Percentiles rank a stretch among this genome's conserved stretches.
These are phyloP conservation scores for Przewalskia tangutica DNA, from an alignment of 257 asterid species.

Conservation along the genomic window DNA sequence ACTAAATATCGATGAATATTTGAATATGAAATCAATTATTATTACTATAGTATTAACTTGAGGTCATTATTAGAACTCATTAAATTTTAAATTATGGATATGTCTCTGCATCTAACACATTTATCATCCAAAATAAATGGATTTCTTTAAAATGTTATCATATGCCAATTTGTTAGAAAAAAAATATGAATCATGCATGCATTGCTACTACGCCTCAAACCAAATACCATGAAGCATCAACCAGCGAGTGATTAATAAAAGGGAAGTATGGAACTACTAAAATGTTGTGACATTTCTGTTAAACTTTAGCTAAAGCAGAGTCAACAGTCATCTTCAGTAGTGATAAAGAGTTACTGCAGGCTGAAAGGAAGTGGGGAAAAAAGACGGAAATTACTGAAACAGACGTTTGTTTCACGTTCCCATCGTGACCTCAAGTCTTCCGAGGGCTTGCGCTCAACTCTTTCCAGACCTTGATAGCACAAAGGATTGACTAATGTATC, in stretches of 20 bases:
- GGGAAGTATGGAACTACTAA: not conserved
- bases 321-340: not conserved
- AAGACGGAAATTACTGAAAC: not conserved
- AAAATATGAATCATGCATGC: not conserved
- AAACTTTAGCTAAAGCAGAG: not conserved
- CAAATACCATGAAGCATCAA: not conserved
- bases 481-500: slow-evolving; percentile 20
- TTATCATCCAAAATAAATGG: not conserved
- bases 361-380: not conserved
- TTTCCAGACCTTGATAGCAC: slow-evolving; percentile 5
- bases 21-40: not conserved
- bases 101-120: not conserved
- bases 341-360: not conserved
- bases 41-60: not conserved
- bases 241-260: not conserved
- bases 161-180: not conserved
- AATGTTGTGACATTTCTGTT: not conserved
- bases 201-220: not conserved
- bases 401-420: slow-evolving; percentile 10
- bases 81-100: not conserved
- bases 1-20: no score
- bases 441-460: slow-evolving; percentile 29
- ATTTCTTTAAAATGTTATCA: not conserved
- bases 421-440: slow-evolving; percentile 13
- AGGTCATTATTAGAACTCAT: not conserved